A percentile compares a stretch with the other conserved stretches of the same genome.
phyloP scores from a whole-genome alignment of 2,329 filamentous ascomycete species.

The Microcyclospora tardicrescens region DNA sequence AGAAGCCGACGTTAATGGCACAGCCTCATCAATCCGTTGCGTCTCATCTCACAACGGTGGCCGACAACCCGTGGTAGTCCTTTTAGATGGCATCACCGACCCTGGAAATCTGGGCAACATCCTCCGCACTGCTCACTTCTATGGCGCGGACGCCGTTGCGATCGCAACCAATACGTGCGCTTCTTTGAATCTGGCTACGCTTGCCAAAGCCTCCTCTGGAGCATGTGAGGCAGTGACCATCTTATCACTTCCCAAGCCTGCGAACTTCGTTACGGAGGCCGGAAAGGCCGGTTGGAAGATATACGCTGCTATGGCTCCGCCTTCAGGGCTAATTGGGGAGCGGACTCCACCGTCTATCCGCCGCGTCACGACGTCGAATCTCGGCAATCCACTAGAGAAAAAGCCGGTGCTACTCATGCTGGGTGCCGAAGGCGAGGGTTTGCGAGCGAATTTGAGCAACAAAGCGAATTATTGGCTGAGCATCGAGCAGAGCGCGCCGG shows the following conservation, averaged over 20 bases:
- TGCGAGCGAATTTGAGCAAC: constrained; percentile 51
- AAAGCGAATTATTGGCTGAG: constrained; percentile 51
- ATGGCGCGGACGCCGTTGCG: constrained; percentile 75
- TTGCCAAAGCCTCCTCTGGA: constrained; percentile 78
- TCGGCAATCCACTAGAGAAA: constrained; percentile 13
- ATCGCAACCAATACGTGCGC: constrained; percentile 62
- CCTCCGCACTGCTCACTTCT: constrained; percentile 73
- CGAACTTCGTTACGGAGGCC: constrained; percentile 57
- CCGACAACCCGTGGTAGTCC: constrained; percentile 56
- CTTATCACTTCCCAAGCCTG: constrained; percentile 54
- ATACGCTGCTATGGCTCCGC: constrained; percentile 55
- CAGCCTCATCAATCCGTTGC: constrained; percentile 35
- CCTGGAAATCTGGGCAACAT: constrained; percentile 86
- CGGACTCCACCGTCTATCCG: not conserved
- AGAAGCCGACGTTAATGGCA: constrained; percentile 61
- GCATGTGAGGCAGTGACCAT: constrained; percentile 70
- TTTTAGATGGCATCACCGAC: constrained; percentile 63
- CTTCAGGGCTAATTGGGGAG: constrained; percentile 9
- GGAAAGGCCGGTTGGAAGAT: constrained; percentile 65
- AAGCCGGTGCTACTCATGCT: constrained; percentile 68
- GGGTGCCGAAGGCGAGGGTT: constrained; percentile 66
- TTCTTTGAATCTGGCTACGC: constrained; percentile 59
- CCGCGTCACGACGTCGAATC: constrained; percentile 2
- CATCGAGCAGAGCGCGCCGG: constrained; percentile 33
- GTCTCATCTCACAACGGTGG: constrained; percentile 27